A percentile compares a stretch with the other conserved stretches of the same genome.
phyloP scores from a whole-genome alignment of 176 grass and related monocot genomes.

The Puccinellia tenuiflora region DNA sequence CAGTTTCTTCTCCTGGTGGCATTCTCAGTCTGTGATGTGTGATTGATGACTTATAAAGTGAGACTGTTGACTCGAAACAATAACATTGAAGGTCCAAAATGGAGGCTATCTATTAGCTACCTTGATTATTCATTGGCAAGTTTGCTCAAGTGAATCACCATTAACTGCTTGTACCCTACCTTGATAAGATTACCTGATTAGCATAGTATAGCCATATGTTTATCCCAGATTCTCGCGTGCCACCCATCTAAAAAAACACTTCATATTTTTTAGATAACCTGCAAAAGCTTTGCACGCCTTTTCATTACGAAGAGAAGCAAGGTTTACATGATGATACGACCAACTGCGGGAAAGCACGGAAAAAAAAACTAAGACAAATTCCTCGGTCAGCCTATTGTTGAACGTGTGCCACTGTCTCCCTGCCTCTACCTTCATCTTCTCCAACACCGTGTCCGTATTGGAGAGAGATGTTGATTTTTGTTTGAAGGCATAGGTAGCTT shows the following conservation, averaged over 20 bases:
- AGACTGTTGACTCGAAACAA: neutral
- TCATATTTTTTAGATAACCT: neutral
- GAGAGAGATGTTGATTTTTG: neutral
- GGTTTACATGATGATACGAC: neutral
- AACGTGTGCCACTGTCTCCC: neutral
- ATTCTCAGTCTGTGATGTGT: neutral
- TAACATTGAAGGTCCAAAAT: neutral
- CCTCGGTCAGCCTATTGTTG: neutral
- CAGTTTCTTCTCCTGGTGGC: neutral
- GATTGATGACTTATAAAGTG: neutral
- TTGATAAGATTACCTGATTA: neutral
- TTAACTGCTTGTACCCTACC: neutral
- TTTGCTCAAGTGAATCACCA: constrained; percentile 8
- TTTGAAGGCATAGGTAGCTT: neutral
- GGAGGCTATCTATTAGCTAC: neutral
- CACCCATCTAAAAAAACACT: neutral
- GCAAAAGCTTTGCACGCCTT: neutral
- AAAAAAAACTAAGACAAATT: neutral
- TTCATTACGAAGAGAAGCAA: neutral
- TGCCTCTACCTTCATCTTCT: neutral
- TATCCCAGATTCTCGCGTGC: neutral
- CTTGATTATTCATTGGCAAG: neutral
- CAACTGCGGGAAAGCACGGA: neutral
- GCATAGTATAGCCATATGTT: neutral
- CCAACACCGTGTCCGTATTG: neutral